Percentiles rank a stretch among this genome's conserved stretches.
Evolutionary conservation across 73 alveolate genomes (phyloP).

Genomic region (Tetrahymena elliotti): DNA sequence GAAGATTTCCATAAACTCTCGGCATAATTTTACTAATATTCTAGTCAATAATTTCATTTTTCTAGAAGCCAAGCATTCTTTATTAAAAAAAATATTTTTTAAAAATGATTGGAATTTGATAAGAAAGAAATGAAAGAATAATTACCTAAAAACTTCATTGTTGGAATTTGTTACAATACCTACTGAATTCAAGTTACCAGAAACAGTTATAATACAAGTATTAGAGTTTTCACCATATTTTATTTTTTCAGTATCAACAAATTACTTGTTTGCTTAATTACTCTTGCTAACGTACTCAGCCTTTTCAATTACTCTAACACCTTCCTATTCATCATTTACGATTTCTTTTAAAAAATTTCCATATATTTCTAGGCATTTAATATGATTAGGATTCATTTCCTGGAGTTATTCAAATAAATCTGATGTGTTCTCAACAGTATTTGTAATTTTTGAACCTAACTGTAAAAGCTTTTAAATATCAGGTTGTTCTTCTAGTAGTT

Average conservation of each 20-base stretch:
- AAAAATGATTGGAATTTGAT: background rate
- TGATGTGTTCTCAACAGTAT: conserved; percentile 22
- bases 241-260: conserved; percentile 31
- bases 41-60: conserved; percentile 31
- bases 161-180: conserved; percentile 35
- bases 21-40: conserved; percentile 43
- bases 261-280: conserved; percentile 18
- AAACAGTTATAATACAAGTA: conserved; percentile 33
- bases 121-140: too few relatives aligned
- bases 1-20: conserved; percentile 35
- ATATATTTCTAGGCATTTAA: conserved; percentile 29
- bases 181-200: conserved; percentile 35
- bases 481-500: conserved; percentile 40
- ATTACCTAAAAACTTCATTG: conserved; percentile 14
- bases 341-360: conserved; percentile 36
- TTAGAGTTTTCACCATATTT: conserved; percentile 46
- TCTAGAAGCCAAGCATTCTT: conserved; percentile 41
- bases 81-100: background rate
- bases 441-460: conserved; percentile 39
- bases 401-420: conserved; percentile 29
- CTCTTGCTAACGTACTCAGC: conserved; percentile 32
- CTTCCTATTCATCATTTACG: conserved; percentile 42
- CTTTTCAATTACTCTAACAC: conserved; percentile 27
- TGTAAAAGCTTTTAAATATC: conserved; percentile 27
- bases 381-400: conserved; percentile 44